A percentile compares a stretch with the other conserved stretches of the same genome.
phyloP scores from a whole-genome alignment of 306 rosid species.

The Carpinus viminea region DNA sequence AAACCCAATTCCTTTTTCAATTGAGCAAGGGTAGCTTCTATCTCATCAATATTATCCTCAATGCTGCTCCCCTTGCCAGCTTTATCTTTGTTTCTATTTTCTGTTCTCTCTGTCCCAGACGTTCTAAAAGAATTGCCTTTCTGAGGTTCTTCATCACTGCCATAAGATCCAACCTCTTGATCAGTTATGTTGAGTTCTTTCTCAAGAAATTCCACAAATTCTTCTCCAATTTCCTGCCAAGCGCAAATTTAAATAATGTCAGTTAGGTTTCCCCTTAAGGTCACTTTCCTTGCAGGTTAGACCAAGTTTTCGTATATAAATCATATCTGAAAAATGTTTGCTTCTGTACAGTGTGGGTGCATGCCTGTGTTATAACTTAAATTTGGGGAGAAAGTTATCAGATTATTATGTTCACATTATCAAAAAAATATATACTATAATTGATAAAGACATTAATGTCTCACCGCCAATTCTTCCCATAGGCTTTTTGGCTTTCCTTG shows the following conservation, averaged over 20 bases:
- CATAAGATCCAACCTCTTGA: constrained; percentile 35
- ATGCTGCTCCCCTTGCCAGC: constrained; percentile 56
- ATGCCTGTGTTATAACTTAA: not conserved
- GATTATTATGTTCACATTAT: not conserved
- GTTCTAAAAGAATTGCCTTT: constrained; percentile 41
- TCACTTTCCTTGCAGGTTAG: not conserved
- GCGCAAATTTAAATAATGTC: constrained; percentile 18
- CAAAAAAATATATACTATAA: not conserved
- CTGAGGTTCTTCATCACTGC: constrained; percentile 31
- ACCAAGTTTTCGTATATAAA: not conserved
- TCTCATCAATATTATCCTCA: constrained; percentile 75
- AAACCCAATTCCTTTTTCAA: constrained; percentile 89
- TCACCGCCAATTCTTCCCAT: constrained; percentile 94
- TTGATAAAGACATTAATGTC: constrained; percentile 18
- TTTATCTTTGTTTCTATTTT: constrained; percentile 30
- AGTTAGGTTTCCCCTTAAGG: constrained; percentile 12
- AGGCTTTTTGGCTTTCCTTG: constrained; percentile 93
- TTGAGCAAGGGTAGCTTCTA: constrained; percentile 89
- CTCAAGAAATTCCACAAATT: constrained; percentile 93
- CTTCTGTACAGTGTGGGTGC: not conserved
- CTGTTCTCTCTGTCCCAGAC: constrained; percentile 35
- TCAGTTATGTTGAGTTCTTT: constrained; percentile 83
- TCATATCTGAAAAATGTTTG: not conserved
- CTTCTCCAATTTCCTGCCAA: constrained; percentile 96
- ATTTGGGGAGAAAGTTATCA: constrained; percentile 7